A percentile compares a stretch with the other conserved stretches of the same genome.
Conservation (phyloP, 2,329 filamentous ascomycete species). For the Cladosporium sp. region DNA sequence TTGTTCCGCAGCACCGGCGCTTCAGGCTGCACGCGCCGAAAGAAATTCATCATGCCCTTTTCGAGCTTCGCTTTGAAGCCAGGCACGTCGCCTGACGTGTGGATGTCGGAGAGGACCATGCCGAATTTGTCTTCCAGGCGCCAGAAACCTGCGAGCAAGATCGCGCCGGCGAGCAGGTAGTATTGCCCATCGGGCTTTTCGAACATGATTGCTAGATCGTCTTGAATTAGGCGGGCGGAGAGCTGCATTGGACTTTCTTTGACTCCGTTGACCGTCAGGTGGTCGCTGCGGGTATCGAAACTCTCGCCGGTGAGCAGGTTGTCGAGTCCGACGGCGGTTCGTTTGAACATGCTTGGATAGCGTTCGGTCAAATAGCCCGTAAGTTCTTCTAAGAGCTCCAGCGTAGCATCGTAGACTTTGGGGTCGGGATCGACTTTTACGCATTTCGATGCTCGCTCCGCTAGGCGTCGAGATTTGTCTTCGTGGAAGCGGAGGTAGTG, state of each 20-base stretch:
- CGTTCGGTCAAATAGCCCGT: constrained; percentile 65
- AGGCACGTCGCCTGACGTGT: constrained; percentile 72
- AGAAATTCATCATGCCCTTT: constrained; percentile 78
- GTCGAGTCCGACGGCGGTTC: constrained; percentile 61
- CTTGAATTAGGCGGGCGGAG: constrained; percentile 68
- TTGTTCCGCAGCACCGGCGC: constrained; percentile 68
- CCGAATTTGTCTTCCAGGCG: constrained; percentile 74
- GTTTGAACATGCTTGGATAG: constrained; percentile 67
- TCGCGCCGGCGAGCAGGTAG: constrained; percentile 71
- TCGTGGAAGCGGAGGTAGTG: constrained; percentile 69
- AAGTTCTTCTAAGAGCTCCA: constrained; percentile 74
- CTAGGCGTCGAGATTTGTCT: constrained; percentile 65
- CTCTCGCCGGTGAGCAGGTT: constrained; percentile 69
- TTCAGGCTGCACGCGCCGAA: constrained; percentile 65
- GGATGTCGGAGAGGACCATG: constrained; percentile 75
- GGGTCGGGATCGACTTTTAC: constrained; percentile 63
- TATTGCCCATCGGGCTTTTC: constrained; percentile 73
- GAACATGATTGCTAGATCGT: constrained; percentile 81
- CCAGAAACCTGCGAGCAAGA: constrained; percentile 81
- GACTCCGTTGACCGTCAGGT: constrained; percentile 42
- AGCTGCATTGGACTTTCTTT: constrained; percentile 75
- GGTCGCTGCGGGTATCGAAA: constrained; percentile 63
- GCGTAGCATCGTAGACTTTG: constrained; percentile 57
- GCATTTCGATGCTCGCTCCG: constrained; percentile 63
- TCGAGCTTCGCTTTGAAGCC: constrained; percentile 68